Evolutionary conservation across 2,329 filamentous ascomycete genomes (phyloP).

Genomic region (Claviceps citrina): DNA sequence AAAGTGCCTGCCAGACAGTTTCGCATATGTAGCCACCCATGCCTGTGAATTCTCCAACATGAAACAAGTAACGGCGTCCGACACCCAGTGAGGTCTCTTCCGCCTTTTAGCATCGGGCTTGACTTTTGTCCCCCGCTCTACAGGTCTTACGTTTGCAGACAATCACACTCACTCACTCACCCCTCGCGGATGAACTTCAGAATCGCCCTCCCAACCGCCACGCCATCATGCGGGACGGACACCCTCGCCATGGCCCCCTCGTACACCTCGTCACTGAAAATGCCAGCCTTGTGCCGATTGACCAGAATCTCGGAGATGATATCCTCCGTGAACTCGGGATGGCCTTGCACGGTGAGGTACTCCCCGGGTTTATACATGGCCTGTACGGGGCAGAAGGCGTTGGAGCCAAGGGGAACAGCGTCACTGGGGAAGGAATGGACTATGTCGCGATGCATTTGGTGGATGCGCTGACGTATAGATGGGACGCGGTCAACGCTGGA

Average conservation of each 20-base stretch:
- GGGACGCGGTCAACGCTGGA: slow-evolving; percentile 28
- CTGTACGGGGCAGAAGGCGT: slow-evolving; percentile 26
- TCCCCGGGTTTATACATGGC: slow-evolving; percentile 24
- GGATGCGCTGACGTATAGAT: slow-evolving; percentile 17
- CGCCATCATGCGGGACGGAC: slow-evolving; percentile 57
- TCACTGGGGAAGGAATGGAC: slow-evolving; percentile 24
- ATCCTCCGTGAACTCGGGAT: slow-evolving; percentile 28
- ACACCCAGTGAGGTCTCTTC: too few species aligned
- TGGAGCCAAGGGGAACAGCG: slow-evolving; percentile 26
- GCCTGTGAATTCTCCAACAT: too few species aligned
- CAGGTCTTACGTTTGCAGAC: too few species aligned
- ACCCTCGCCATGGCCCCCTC: slow-evolving; percentile 53
- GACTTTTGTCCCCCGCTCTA: too few species aligned
- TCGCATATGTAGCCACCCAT: background rate
- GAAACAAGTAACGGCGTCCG: too few species aligned
- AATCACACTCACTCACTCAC: too few species aligned
- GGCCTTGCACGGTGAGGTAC: slow-evolving; percentile 30
- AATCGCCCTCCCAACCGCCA: slow-evolving; percentile 59
- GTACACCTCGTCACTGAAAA: slow-evolving; percentile 56
- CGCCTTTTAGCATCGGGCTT: too few species aligned
- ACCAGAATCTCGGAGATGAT: slow-evolving; percentile 24
- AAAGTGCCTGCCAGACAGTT: background rate
- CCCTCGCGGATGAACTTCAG: slow-evolving; percentile 57
- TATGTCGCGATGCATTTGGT: slow-evolving; percentile 34
- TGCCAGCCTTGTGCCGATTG: slow-evolving; percentile 46